Evolutionary conservation across 2,329 filamentous ascomycete species (phyloP), one percentile per base, ranked within the genome.

Genomic region (Colletotrichum spaethianum): DNA sequence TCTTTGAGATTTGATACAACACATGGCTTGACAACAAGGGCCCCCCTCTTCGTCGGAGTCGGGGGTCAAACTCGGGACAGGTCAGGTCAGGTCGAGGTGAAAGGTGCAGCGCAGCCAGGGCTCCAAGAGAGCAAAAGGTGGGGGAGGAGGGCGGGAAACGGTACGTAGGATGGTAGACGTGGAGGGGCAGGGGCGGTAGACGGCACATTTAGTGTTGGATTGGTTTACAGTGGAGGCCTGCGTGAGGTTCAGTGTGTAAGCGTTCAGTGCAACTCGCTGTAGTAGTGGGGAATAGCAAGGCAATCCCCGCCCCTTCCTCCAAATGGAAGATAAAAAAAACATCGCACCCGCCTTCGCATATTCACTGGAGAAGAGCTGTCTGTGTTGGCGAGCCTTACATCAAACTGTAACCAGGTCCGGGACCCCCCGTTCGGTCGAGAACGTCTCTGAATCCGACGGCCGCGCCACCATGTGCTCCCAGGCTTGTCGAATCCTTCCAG

Each of bases 21-120:
- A 50, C 69, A 72, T 72, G 64, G 57, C 69, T 72, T 50, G 67
- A 62, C 48, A 61, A 44, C 63, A 44, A 70, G 63, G 53, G 44
- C 67, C 67, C 59, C 46, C 28, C 50, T 55, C 48, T 31, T 46
- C 23, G 56, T 60, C 40, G 26, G 48, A 14, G 48, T 52, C 26
- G 26, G 48, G 33, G 28, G 46, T 52, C 23, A 18, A 28, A 28
- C 16, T 60, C 26, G 44, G 42, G 28, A 46, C 42, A 46, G 18
- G 59, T 62, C 42, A 36, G 31, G 59, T 46, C 44, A 62, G 44
- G 31, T 56, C 9, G 23, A 28, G 48, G 12, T 26, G 14, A 52
- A 9, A 50, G 46, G 46, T 50, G 46, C 46, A 50, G 23, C 23
- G 46, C 23, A 50, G 46, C 40, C 16, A 42, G 14, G 40, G 40